Base-by-base conservation (phyloP, 1,284 basidiomycete genomes). In the Leccinum pachyderme region DNA sequence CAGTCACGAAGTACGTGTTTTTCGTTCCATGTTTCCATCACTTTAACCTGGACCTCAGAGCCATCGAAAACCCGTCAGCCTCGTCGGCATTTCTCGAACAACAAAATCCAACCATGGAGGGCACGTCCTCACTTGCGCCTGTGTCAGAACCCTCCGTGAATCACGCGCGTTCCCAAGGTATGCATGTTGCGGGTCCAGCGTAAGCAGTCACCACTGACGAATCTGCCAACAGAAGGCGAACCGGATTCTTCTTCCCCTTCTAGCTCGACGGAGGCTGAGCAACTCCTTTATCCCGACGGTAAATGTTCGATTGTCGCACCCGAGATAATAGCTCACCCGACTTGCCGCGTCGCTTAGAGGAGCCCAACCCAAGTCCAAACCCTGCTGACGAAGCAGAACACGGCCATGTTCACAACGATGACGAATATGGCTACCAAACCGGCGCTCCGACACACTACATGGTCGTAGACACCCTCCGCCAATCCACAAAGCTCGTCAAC, bases 391-490 rank as follows among this genome's bases (percentile, higher is more conserved):
- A 48, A 22, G 48, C 32, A 1, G 48, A 56, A 2, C 5, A 9
- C 9, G 47, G 52, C 35, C 11, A 46, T 2, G 18, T 12, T 18
- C 18, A 18, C 18, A 31, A 18, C 13, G 47, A 28, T 4, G 7
- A 24, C 2, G 44, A 31, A 9, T 9, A 47, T 12, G 59, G 50
- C n/a, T 56, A 68, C 25, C 45, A 47, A 43, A 54, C 58, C 45
- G 53, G 51, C 8, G 63, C 53, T 0, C 68, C 67, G 3, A 62
- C 9, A 37, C 63, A 56, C 44, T 48, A 68, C 49, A 67, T 63
- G 62, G 58, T 66, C 33, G 52, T 71, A 50, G 70, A 72, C 15
- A 37, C 58, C 48, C 66, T 72, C 24, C 66, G 67, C 18, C 52
- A 58, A 50, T 59, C 65, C 52, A 68, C 69, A 13, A 52, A 33